Evolutionary conservation across 192 early-diverging fungal genomes (phyloP), one percentile per base, ranked within the genome.

Genomic region (Entomortierella lignicola): DNA sequence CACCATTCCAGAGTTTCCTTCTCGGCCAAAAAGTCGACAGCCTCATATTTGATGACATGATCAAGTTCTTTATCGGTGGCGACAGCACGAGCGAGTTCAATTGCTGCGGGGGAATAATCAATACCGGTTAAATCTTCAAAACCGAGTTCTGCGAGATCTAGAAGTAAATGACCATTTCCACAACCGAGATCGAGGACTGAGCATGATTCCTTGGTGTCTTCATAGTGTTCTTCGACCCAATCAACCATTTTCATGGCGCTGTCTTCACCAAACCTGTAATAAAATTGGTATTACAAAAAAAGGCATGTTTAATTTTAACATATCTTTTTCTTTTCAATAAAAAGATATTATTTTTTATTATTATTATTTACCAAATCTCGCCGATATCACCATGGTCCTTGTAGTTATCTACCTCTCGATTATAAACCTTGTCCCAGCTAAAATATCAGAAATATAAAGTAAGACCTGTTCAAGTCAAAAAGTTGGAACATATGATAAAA

Each of bases 121-220:
- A 95, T 91, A 23, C 96, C 96, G 0, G 84, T 73, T 26, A 98
- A 81, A 53, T 92, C 81, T 17, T 84, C 91, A 63, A 87, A 97
- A 8, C 89, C 92, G 25, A 91, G 82, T 5, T 85, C 85, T 1
- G 89, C 88, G 21, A 98, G 84, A 30, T 89, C 91, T 30, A 96
- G 74, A 11, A 98, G 85, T 34, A 98, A 71, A 71, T 98, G 94
- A 0, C 96, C 96, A 75, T 98, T 98, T 23, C 96, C 96, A 66
- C 94, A 97, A 1, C 96, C 95, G 15, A 98, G 85, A 73, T 98
- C 96, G 5, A 97, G 82, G 34, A 95, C 85, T 30, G 69, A 41
- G 69, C 85, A 80, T 51, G 68, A 69, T 27, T 72, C 71, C 6
- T 72, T 66, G 15, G 39, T 20, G 39, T 60, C 50, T 13, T 79